Conservation (phyloP, 164 flowering plant genomes). For the Berberis thunbergii region DNA sequence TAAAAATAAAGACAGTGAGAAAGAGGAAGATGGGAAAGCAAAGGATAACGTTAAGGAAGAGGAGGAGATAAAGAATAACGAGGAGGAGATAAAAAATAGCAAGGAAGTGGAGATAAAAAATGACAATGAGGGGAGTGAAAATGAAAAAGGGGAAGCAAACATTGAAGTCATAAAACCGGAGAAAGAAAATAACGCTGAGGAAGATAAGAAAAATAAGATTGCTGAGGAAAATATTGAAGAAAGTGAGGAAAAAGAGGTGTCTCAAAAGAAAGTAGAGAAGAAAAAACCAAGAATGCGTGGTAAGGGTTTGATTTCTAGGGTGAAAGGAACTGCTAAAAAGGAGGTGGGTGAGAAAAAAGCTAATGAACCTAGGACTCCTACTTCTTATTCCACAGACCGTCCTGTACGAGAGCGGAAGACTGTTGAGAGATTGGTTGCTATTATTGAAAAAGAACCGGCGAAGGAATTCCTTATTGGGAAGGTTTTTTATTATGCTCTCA, state of each 20-base stretch:
- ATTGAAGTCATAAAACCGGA: background rate
- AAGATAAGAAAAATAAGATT: background rate
- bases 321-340: no score
- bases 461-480: constrained; percentile 61
- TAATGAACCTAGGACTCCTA: constrained; percentile 44
- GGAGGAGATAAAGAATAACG: background rate
- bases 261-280: background rate
- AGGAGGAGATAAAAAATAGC: background rate
- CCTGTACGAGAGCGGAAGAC: constrained; percentile 48
- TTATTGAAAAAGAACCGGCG: constrained; percentile 45
- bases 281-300: background rate
- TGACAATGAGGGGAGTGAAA: background rate
- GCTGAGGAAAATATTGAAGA: background rate
- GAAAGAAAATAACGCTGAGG: background rate
- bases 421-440: constrained; percentile 64
- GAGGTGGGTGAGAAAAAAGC: constrained; percentile 16
- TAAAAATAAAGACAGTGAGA: background rate
- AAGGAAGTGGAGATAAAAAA: background rate
- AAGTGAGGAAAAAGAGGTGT: background rate
- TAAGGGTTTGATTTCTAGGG: background rate
- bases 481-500: constrained; percentile 20
- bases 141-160: background rate
- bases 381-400: constrained; percentile 31
- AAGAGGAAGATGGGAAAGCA: background rate
- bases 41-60: constrained; percentile 1